Percentiles rank a stretch among this genome's conserved stretches.
Conservation (phyloP, 1,139 yeast genomes). For the Blastobotrys capitulatus region DNA sequence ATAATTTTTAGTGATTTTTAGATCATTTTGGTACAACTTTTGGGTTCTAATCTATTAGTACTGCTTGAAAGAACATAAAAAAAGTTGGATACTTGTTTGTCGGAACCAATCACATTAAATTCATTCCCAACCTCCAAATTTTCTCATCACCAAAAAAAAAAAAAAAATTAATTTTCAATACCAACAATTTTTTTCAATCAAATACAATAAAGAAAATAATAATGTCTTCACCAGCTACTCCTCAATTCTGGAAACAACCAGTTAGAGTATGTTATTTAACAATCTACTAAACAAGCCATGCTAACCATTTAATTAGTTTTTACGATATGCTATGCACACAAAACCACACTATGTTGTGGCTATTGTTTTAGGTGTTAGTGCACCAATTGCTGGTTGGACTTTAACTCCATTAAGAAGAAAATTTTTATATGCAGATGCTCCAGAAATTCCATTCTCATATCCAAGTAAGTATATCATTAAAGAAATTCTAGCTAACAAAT, state of each 20-base stretch:
- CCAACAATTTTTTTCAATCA: background rate
- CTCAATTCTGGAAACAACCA: conserved; percentile 24
- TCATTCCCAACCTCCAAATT: conserved; percentile 1
- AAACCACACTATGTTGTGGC: conserved; percentile 75
- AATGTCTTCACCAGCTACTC: conserved; percentile 8
- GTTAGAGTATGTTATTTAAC: conserved; percentile 16
- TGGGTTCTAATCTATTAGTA: too few species aligned
- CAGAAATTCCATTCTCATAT: conserved; percentile 61
- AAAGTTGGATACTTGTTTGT: too few species aligned
- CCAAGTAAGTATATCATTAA: conserved; percentile 39
- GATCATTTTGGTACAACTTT: too few species aligned
- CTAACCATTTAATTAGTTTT: conserved; percentile 46
- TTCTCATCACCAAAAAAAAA: conserved; percentile 2
- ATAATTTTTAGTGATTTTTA: too few species aligned
- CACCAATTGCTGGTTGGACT: conserved; percentile 56
- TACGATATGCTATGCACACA: conserved; percentile 73
- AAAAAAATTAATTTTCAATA: background rate
- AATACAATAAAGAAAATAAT: background rate
- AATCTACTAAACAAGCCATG: background rate
- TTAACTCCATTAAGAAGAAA: conserved; percentile 69
- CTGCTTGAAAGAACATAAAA: too few species aligned
- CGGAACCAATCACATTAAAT: background rate
- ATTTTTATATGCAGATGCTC: conserved; percentile 61
- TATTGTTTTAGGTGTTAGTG: conserved; percentile 59
- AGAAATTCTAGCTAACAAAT: conserved; percentile 7